Evolutionary conservation across 345 rosid genomes (phyloP).

Genomic region (Populus davidiana): DNA sequence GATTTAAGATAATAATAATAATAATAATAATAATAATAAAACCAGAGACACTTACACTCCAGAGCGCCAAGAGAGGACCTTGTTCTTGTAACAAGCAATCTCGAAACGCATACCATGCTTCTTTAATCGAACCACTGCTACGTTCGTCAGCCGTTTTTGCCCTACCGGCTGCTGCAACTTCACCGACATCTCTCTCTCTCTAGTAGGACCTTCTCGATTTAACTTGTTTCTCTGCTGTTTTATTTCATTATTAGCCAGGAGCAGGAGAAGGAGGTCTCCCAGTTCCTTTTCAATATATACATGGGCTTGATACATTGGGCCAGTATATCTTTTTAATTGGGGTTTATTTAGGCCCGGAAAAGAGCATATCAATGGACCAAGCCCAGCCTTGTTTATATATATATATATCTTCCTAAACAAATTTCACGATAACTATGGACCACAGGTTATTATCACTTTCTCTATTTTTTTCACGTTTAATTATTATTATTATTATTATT

Average conservation of each 20-base stretch:
- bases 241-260: not conserved
- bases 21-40: no score
- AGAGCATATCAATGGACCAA: not conserved
- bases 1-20: no score
- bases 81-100: slow-evolving; percentile 96
- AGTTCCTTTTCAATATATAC: no score
- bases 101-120: slow-evolving; percentile 88
- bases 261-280: no score
- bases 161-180: slow-evolving; percentile 82
- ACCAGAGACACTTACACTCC: slow-evolving; percentile 59
- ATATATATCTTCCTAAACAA: no score
- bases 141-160: slow-evolving; percentile 92
- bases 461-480: no score
- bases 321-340: no score
- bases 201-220: not conserved
- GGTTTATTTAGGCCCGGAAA: not conserved
- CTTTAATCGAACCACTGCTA: slow-evolving; percentile 89
- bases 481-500: no score
- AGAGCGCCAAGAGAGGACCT: slow-evolving; percentile 99
- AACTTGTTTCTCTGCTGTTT: not conserved
- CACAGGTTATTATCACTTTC: no score
- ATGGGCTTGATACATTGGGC: not conserved
- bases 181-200: slow-evolving; percentile 56
- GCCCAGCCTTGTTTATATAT: not conserved
- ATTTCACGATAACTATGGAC: no score